Evolutionary conservation across 306 rosid species (phyloP), one percentile per base, ranked within the genome.

Genomic region (Pueraria montana): DNA sequence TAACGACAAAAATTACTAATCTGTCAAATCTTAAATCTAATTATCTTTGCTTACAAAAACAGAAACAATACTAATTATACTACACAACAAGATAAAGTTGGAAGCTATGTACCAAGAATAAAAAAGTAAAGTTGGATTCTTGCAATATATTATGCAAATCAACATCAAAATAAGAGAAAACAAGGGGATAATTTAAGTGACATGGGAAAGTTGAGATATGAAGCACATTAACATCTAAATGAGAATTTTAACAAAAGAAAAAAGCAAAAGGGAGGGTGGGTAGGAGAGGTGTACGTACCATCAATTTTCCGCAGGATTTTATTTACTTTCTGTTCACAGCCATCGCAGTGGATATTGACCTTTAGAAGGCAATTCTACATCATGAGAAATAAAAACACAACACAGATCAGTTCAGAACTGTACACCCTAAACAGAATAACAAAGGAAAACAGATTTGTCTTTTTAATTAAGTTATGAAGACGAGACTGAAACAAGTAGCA

Each of bases 271-370:
- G 24, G 9, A 11, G 20, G 46, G 63, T 56, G 26, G 26, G 27
- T 59, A 8, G 36, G 5, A 50, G 43, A 50, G 59, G 20, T 42
- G 11, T 71, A 52, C 26, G 70, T 79, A 96, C 99, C 99, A 0
- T 96, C 99, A 40, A 94, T 92, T 87, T 93, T 96, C 93, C 90
- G 98, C 49, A 96, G 84, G 13, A 84, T 52, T 90, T 96, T 96
- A 94, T 70, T 88, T 1, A 96, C 97, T 88, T 92, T 92, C 74
- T 91, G 88, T 78, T 85, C 91, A 84, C 98, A 96, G 3, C 98
- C 99, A 24, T 92, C 96, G 23, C 99, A 96, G 86, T 92, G 91
- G 77, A 96, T 94, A 71, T 91, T 91, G 0, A 96, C 98, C 72
- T 89, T 90, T 52, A 92, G 92, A 76, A 89, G 89, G 78, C 89